These are phyloP conservation scores for Drechslerella stenobrocha DNA, from an alignment of 2,329 filamentous ascomycete species.

Conservation along the genomic window DNA sequence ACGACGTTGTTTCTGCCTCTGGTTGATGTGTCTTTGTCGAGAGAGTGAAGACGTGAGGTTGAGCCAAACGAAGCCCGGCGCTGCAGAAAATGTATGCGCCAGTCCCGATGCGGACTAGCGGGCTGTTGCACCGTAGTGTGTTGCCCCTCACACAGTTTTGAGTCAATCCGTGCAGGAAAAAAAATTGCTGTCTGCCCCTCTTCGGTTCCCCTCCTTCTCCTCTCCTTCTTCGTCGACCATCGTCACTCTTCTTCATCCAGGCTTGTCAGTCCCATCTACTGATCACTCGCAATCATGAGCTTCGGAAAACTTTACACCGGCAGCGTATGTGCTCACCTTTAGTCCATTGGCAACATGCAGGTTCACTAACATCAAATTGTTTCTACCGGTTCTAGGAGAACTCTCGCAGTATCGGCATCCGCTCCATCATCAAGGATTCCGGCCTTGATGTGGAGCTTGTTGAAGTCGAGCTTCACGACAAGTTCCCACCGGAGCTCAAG, in stretches of 20 bases:
- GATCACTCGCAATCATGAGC: constrained; percentile 70
- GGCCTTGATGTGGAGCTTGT: constrained; percentile 87
- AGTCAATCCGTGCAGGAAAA: constrained; percentile 44
- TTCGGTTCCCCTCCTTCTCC: constrained; percentile 45
- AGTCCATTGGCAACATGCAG: constrained; percentile 47
- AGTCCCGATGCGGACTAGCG: constrained; percentile 21
- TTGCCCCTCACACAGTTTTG: constrained; percentile 43
- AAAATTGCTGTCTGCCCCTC: constrained; percentile 49
- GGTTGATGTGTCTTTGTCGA: constrained; percentile 20
- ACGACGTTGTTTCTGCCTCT: constrained; percentile 10
- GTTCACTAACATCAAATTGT: constrained; percentile 29
- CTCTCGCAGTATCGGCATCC: constrained; percentile 83
- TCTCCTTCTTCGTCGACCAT: constrained; percentile 20
- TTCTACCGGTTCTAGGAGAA: constrained; percentile 67
- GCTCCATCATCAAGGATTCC: constrained; percentile 96
- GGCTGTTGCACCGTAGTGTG: constrained; percentile 8
- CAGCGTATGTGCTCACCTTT: constrained; percentile 64
- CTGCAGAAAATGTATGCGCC: constrained; percentile 35
- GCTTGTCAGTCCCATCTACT: constrained; percentile 32
- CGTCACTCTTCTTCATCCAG: constrained; percentile 29
- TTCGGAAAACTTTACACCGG: constrained; percentile 97
- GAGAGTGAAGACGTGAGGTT: constrained; percentile 21
- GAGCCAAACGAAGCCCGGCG: constrained; percentile 14
- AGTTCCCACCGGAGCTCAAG: constrained; percentile 61
- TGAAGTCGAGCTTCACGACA: constrained; percentile 65